These are phyloP conservation scores for Evernia prunastri DNA, from an alignment of 495 filamentous ascomycete genomes.

Conservation along the genomic window DNA sequence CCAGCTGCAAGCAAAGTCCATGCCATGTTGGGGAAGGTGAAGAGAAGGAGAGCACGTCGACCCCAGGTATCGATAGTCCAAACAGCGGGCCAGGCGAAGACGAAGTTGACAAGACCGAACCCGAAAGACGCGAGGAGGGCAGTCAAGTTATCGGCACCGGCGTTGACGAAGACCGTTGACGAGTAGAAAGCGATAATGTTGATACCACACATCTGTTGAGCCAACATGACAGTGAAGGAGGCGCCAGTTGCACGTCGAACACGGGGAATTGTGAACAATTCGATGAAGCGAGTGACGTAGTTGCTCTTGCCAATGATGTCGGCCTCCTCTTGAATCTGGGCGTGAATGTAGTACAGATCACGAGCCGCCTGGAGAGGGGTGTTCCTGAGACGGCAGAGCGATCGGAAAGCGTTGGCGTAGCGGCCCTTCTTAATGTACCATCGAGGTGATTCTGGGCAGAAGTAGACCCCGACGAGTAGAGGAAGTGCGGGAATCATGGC, in stretches of 20 bases:
- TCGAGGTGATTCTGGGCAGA: slow-evolving; percentile 64
- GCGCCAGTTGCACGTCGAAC: slow-evolving; percentile 61
- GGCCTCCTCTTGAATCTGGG: slow-evolving; percentile 51
- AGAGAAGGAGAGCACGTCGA: slow-evolving; percentile 43
- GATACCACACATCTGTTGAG: slow-evolving; percentile 55
- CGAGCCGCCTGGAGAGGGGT: slow-evolving; percentile 55
- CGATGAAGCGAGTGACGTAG: slow-evolving; percentile 51
- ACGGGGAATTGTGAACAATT: slow-evolving; percentile 64
- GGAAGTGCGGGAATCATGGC: slow-evolving; percentile 68
- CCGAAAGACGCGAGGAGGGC: slow-evolving; percentile 51
- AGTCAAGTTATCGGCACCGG: slow-evolving; percentile 38
- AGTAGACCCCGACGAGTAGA: slow-evolving; percentile 53
- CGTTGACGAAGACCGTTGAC: slow-evolving; percentile 55
- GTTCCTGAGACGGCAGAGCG: slow-evolving; percentile 55
- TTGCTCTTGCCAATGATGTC: slow-evolving; percentile 41
- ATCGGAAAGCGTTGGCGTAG: slow-evolving; percentile 51
- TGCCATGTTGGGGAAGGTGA: slow-evolving; percentile 48
- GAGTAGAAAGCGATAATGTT: slow-evolving; percentile 70
- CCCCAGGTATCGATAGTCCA: slow-evolving; percentile 47
- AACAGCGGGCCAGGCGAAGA: slow-evolving; percentile 50
- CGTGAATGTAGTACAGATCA: slow-evolving; percentile 61
- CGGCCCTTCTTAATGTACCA: slow-evolving; percentile 59
- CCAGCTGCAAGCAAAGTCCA: slow-evolving; percentile 44
- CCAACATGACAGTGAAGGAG: slow-evolving; percentile 61
- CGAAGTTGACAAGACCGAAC: slow-evolving; percentile 52